Conservation (phyloP, 768 basidiomycete species). For the Phanerochaete carnosa region DNA sequence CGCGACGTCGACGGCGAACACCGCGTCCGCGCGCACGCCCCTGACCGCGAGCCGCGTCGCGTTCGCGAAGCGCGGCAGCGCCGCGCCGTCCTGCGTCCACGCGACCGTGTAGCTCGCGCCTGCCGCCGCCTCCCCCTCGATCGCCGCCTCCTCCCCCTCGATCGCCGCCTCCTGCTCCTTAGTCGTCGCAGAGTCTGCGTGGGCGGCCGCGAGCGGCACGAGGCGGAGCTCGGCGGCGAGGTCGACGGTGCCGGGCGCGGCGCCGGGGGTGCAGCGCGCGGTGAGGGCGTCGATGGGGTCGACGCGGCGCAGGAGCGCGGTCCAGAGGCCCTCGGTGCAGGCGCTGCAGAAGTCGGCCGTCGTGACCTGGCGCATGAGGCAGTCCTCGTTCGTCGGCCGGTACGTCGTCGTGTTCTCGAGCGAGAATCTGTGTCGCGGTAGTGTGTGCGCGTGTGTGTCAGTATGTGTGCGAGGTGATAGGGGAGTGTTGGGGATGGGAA, state of each 20-base stretch:
- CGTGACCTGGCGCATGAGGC: slow-evolving; percentile 74
- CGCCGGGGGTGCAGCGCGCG: slow-evolving; percentile 33
- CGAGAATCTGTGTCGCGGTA: slow-evolving; percentile 46
- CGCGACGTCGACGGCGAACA: slow-evolving; percentile 43
- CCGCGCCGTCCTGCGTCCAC: slow-evolving; percentile 50
- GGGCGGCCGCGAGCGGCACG: slow-evolving; percentile 59
- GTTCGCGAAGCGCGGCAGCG: slow-evolving; percentile 46
- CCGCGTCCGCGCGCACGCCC: slow-evolving; percentile 31
- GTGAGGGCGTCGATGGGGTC: slow-evolving; percentile 57
- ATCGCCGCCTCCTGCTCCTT: too few species aligned
- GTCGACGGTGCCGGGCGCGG: background rate
- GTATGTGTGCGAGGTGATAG: background rate
- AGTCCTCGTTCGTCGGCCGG: slow-evolving; percentile 81
- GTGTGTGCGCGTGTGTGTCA: background rate
- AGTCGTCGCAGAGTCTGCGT: slow-evolving; percentile 27
- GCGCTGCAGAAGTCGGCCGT: slow-evolving; percentile 72
- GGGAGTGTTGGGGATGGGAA: background rate
- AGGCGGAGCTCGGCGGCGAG: slow-evolving; percentile 46
- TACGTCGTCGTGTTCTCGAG: slow-evolving; percentile 62
- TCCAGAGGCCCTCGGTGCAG: slow-evolving; percentile 74
- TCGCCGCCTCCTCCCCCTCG: too few species aligned
- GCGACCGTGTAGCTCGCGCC: slow-evolving; percentile 51
- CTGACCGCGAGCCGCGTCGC: slow-evolving; percentile 45
- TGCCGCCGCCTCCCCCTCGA: too few species aligned
- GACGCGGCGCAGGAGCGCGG: slow-evolving; percentile 54